These are phyloP conservation scores for Heliosperma pusillum DNA, from an alignment of 148 eudicot species.

Conservation along the genomic window DNA sequence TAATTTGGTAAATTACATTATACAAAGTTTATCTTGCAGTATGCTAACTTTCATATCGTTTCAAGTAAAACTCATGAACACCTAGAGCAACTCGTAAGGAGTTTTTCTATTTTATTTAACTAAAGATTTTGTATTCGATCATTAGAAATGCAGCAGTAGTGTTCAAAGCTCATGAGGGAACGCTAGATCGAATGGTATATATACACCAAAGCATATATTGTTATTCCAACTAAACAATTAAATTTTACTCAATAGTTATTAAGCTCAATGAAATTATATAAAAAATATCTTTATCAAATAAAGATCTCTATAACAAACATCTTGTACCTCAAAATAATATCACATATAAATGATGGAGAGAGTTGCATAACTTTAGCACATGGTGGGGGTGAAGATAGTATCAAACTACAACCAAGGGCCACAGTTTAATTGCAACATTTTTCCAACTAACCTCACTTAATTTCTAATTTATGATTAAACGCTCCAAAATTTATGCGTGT, in stretches of 20 bases:
- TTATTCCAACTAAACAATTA: neutral
- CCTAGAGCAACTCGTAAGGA: too few relatives aligned
- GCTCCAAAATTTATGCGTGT: neutral
- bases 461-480: neutral
- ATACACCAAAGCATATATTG: too few relatives aligned
- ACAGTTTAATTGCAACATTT: constrained; percentile 11
- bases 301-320: neutral
- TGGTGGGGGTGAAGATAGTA: constrained; percentile 18
- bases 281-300: neutral
- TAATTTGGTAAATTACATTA: too few relatives aligned
- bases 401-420: constrained; percentile 15
- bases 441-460: constrained; percentile 18
- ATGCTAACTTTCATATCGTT: neutral
- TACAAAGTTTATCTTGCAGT: too few relatives aligned
- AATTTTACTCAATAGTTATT: neutral
- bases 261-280: neutral
- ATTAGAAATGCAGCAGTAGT: too few relatives aligned
- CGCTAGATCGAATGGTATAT: too few relatives aligned
- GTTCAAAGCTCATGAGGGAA: too few relatives aligned
- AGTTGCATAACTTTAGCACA: constrained; percentile 16
- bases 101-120: too few relatives aligned
- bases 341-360: constrained; percentile 4
- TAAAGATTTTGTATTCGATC: too few relatives aligned
- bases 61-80: too few relatives aligned
- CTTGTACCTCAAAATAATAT: neutral